Base-by-base conservation (phyloP, 1,284 basidiomycete species). In the Leccinum pachyderme region DNA sequence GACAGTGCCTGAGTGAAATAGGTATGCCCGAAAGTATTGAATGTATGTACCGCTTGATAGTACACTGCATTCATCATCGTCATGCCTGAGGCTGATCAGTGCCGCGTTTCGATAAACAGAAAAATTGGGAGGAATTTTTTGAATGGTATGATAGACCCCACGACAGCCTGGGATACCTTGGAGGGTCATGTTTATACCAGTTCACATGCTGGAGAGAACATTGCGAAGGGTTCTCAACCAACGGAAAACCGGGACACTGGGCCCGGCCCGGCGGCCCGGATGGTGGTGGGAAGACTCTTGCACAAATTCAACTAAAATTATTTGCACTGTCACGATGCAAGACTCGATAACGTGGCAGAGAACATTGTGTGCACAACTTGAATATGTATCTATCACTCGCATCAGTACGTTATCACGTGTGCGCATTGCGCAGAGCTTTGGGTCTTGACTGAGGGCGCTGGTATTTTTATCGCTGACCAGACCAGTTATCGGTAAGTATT, bases 31-130 rank as follows among this genome's bases (percentile, higher is more conserved):
- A 28, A 47, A 3, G 49, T 24, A 13, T 15, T 8, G 22, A 22
- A 12, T 33, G 48, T n/a, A 57, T 51, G 28, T 47, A 55, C 65
- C 13, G 52, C 53, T 32, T 57, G 48, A 55, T 68, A 64, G 35
- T 55, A 62, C 7, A 68, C 63, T 7, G 67, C 61, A 9, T 65
- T 62, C 63, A 66, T 69, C 13, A 13, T 46, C 9, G 11, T 43
- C 22, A n/a, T 44, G 13, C 24, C 15, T 25, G 43, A 11, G 15
- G 32, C 11, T 24, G 8, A 31, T 7, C 13, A 18, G 32, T 18
- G 18, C 28, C 15, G 25, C 12, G 18, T n/a, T 33, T 32, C 13
- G 24, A 37, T 37, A 33, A 24, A 2, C 35, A 27, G 22, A 12
- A 25, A 24, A 15, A 11, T 33, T 37, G 47, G 31, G n/a, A 51